A percentile compares a stretch with the other conserved stretches of the same genome.
Conservation (phyloP, 768 basidiomycete species). For the Termitomyces sp. region DNA sequence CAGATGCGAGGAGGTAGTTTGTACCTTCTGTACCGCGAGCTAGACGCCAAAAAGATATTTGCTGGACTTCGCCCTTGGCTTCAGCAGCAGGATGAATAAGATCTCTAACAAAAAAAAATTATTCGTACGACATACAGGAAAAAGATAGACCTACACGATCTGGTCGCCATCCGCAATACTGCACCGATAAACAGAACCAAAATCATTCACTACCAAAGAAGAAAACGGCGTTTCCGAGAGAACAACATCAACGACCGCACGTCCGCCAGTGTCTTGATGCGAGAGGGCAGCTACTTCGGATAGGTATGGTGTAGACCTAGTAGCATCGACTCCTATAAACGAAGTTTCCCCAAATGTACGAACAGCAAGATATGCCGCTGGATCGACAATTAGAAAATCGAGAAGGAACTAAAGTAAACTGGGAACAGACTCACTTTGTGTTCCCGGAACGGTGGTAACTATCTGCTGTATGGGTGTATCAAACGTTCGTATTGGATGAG, state of each 20-base stretch:
- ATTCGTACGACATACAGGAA: not conserved
- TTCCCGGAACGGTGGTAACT: constrained; percentile 24
- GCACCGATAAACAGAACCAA: constrained; percentile 50
- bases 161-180: constrained; percentile 32
- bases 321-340: constrained; percentile 30
- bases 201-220: constrained; percentile 44
- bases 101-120: constrained; percentile 1
- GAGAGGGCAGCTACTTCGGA: constrained; percentile 35
- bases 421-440: constrained; percentile 9
- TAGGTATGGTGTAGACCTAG: constrained; percentile 17
- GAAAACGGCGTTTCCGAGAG: constrained; percentile 30
- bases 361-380: constrained; percentile 35
- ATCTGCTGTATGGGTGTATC: constrained; percentile 72
- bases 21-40: constrained; percentile 31
- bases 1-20: constrained; percentile 46
- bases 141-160: constrained; percentile 35
- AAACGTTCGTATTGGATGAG: constrained; percentile 43
- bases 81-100: constrained; percentile 10
- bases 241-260: constrained; percentile 46
- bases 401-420: not conserved
- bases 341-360: constrained; percentile 47
- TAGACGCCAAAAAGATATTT: constrained; percentile 52
- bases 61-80: constrained; percentile 2
- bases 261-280: constrained; percentile 37
- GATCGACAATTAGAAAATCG: not conserved